Evolutionary conservation across 2,329 filamentous ascomycete species (phyloP), one percentile per base, ranked within the genome.

Genomic region (Atkinsonella hypoxylon): DNA sequence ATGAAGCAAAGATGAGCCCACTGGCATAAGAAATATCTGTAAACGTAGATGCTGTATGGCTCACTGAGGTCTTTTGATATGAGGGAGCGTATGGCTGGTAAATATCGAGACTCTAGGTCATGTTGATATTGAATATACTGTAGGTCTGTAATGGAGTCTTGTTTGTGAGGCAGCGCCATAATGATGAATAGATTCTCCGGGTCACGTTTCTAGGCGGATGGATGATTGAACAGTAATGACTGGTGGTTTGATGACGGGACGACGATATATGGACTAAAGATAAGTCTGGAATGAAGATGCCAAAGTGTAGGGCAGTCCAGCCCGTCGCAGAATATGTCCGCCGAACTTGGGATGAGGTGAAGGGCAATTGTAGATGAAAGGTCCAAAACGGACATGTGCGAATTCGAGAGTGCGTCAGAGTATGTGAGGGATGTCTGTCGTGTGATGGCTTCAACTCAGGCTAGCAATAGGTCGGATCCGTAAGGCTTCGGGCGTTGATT

Each of bases 11-110:
- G 73, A 63, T 97, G 85, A 5, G 87, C 87, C 93, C 93, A 98
- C 77, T 97, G 89, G 64, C 94, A 95, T 17, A 98, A 74, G 61
- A 98, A 98, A 67, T 98, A 98, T 32, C 93, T 83, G 68, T 97
- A 98, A 52, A 98, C 93, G 71, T 98, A 98, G 65, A 98, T 97
- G 70, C 91, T 97, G 67, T 98, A 98, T 1, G 93, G 93, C 67
- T 98, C 93, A 59, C 91, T 97, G 47, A 98, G 77, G 64, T 97
- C 93, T 62, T 91, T 95, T 43, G 90, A 93, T 62, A 98, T 98
- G 63, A 98, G 72, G 51, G 90, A 83, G 50, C 91, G 83, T 67
- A 98, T 96, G 41, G 89, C 82, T 36, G 89, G 82, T 41, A 98
- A 81, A 64, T 93, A 78, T 64, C 78, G 66, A 42, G 74, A 68